Conservation (phyloP, 2,329 filamentous ascomycete genomes). For the Colletotrichum brevisporum region DNA sequence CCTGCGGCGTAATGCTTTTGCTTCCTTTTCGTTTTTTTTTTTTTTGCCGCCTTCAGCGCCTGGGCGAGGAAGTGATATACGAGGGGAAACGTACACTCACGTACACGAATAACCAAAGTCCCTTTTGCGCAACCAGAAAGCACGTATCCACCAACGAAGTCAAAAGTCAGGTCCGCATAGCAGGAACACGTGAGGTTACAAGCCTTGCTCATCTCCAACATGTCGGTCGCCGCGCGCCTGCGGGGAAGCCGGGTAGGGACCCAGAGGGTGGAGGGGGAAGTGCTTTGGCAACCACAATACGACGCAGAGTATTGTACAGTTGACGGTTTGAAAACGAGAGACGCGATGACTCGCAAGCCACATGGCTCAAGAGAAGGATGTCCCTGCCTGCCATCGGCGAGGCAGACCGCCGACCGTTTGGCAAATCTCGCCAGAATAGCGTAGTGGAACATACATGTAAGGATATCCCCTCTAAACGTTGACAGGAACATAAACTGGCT, state of each 20-base stretch:
- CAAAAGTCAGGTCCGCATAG: slow-evolving; percentile 15
- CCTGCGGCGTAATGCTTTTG: neutral
- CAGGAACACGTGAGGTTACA: neutral
- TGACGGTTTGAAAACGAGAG: neutral
- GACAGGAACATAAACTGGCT: slow-evolving; percentile 14
- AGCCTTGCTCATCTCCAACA: slow-evolving; percentile 14
- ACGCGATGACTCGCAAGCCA: slow-evolving; percentile 37
- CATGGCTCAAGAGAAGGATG: slow-evolving; percentile 28
- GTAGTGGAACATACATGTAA: slow-evolving; percentile 5
- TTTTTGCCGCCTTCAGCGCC: slow-evolving; percentile 21
- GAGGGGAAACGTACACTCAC: too few relatives aligned
- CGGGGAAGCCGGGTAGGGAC: slow-evolving; percentile 14
- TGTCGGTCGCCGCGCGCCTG: slow-evolving; percentile 17
- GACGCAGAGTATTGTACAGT: neutral
- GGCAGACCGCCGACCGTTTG: slow-evolving; percentile 23
- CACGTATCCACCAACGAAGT: neutral
- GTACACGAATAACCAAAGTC: slow-evolving; percentile 11
- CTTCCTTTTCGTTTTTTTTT: too few relatives aligned
- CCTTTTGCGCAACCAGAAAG: neutral
- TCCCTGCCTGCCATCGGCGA: slow-evolving; percentile 20
- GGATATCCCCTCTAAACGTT: slow-evolving; percentile 18
- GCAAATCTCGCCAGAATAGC: neutral
- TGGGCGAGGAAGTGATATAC: neutral
- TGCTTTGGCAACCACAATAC: slow-evolving; percentile 5
- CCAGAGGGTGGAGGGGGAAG: too few relatives aligned